Evolutionary conservation across 2,329 filamentous ascomycete species (phyloP), one percentile per base, ranked within the genome.

Genomic region (Botrytis porri): DNA sequence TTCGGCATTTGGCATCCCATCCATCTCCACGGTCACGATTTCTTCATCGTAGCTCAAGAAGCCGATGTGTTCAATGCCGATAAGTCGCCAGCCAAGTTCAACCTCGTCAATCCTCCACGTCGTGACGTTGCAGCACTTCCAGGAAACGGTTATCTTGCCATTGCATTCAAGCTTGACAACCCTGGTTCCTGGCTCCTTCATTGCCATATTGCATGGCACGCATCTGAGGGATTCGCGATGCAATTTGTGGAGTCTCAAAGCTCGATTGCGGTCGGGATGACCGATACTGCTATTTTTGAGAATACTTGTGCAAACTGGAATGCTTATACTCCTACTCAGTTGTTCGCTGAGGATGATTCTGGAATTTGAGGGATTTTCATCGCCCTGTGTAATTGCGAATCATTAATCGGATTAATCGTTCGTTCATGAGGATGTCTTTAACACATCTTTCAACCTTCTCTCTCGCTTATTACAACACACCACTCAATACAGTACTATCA

Each of bases 11-110:
- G 70, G 57, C 80, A 81, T 59, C 80, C 80, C 14, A 79, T 86
- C 77, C 86, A 87, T 78, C 79, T 87, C 29, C 86, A 87, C 79
- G 86, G 86, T 9, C 85, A 87, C 76, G 83, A 86, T 72, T 86
- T 86, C 79, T 84, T 82, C 76, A 78, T 86, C 20, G 76, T 87
- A 14, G 81, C 37, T 75, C 87, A 76, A 86, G 86, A 1, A 72
- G 78, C 4, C 85, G 86, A n/a, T n/a, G 25, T 54, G 4, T 54
- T 54, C 25, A 16, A 14, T n/a, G 4, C 48, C 25, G 12, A n/a
- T 0, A 16, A 16, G 48, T 54, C 48, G 25, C 48, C 25, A 54
- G 25, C 48, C 48, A n/a, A 54, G 4, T 39, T 78, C 32, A 78
- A 79, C 70, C 80, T 74, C 66, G 75, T 29, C 78, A 88, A 88